Evolutionary conservation across 1,284 basidiomycete genomes (phyloP).

Genomic region (Tremellales sp.): DNA sequence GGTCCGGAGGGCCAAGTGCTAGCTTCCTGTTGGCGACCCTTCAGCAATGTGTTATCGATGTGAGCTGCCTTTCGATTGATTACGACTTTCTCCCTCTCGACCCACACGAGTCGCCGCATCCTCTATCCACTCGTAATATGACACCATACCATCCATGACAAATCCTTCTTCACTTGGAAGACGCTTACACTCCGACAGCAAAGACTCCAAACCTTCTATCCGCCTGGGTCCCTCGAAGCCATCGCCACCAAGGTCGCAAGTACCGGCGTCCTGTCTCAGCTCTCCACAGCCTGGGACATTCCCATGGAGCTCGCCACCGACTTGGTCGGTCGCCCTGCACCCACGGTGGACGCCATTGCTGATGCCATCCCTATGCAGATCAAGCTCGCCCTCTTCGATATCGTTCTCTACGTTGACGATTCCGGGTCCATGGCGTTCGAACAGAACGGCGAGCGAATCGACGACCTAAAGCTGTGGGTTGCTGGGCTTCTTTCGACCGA

Average conservation of each 20-base stretch:
- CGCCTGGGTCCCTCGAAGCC: slow-evolving; percentile 46
- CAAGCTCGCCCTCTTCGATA: slow-evolving; percentile 48
- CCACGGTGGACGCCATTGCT: not conserved
- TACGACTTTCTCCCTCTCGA: no score
- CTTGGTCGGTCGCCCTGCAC: slow-evolving; percentile 22
- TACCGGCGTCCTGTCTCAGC: slow-evolving; percentile 45
- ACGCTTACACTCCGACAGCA: no score
- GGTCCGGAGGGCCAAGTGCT: no score
- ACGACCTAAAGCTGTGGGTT: slow-evolving; percentile 48
- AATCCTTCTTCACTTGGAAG: no score
- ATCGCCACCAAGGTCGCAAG: slow-evolving; percentile 49
- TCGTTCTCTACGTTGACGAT: slow-evolving; percentile 49
- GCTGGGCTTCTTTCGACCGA: no score
- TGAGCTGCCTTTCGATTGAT: slow-evolving; percentile 21
- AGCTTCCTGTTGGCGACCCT: slow-evolving; percentile 32
- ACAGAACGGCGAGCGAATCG: slow-evolving; percentile 47
- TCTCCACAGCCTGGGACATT: slow-evolving; percentile 49
- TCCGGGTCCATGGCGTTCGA: slow-evolving; percentile 50
- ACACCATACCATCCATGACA: no score
- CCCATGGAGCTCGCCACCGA: slow-evolving; percentile 50
- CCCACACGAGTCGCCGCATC: no score
- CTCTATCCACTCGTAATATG: no score
- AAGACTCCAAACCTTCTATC: slow-evolving; percentile 51
- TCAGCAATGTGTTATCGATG: slow-evolving; percentile 49
- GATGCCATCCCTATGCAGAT: slow-evolving; percentile 12